phyloP scores from a whole-genome alignment of 345 rosid species.

The Brassica carinata region DNA sequence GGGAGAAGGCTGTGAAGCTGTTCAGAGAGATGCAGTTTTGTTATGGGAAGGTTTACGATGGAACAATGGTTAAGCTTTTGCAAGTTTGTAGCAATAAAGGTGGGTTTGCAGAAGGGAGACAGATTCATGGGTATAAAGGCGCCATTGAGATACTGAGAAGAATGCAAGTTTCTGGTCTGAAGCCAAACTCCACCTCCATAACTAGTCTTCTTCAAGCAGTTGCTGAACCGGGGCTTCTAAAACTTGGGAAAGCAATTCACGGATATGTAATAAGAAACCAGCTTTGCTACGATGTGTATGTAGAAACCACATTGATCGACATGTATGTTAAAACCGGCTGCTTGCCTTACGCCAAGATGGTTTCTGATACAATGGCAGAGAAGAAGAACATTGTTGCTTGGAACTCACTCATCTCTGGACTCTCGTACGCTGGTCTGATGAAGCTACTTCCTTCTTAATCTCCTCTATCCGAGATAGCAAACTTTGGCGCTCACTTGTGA shows the following conservation, averaged over 20 bases:
- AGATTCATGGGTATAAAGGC: slow-evolving; percentile 79
- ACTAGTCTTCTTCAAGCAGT: slow-evolving; percentile 66
- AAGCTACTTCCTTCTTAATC: too few species aligned
- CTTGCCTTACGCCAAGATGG: slow-evolving; percentile 48
- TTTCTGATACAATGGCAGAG: slow-evolving; percentile 54
- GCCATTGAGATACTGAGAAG: slow-evolving; percentile 30
- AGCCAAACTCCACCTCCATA: slow-evolving; percentile 61
- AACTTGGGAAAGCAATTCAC: slow-evolving; percentile 62
- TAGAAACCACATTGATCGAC: slow-evolving; percentile 70
- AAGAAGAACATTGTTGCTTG: slow-evolving; percentile 65
- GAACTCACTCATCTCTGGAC: slow-evolving; percentile 73
- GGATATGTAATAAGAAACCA: slow-evolving; percentile 59
- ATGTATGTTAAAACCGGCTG: slow-evolving; percentile 72
- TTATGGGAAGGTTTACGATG: slow-evolving; percentile 36
- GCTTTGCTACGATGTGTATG: slow-evolving; percentile 59
- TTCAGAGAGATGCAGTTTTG: slow-evolving; percentile 62
- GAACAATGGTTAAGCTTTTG: slow-evolving; percentile 55
- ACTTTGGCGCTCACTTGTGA: too few species aligned
- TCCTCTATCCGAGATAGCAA: too few species aligned
- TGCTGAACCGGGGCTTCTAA: slow-evolving; percentile 46
- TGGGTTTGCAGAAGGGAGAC: slow-evolving; percentile 63
- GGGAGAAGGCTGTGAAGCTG: slow-evolving; percentile 49
- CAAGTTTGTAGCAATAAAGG: slow-evolving; percentile 60
- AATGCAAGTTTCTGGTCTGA: slow-evolving; percentile 42
- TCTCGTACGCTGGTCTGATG: slow-evolving; percentile 55